A percentile compares a stretch with the other conserved stretches of the same genome.
phyloP scores from a whole-genome alignment of 1,284 basidiomycete species.

The Trametes pubescens region DNA sequence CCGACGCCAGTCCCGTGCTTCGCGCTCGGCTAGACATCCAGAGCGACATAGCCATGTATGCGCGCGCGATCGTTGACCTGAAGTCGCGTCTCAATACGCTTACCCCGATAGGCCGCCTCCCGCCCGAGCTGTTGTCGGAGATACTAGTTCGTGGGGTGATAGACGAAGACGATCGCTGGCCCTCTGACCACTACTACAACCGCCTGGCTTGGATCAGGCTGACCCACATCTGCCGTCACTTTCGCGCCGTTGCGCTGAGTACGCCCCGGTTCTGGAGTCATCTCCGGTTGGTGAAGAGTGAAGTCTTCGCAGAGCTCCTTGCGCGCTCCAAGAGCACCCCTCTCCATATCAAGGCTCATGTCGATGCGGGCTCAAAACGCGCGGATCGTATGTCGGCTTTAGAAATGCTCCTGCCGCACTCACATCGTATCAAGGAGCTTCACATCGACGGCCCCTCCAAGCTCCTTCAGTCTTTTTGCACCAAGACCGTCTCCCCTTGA shows the following conservation, averaged over 20 bases:
- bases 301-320: background rate
- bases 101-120: conserved; percentile 12
- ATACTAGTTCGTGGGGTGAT: background rate
- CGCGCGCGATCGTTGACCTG: background rate
- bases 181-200: background rate
- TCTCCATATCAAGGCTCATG: background rate
- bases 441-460: background rate
- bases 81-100: conserved; percentile 6
- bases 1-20: background rate
- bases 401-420: background rate
- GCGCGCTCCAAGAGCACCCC: background rate
- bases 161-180: background rate
- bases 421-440: background rate
- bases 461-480: background rate
- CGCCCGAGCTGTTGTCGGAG: conserved; percentile 10
- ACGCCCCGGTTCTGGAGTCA: conserved; percentile 2
- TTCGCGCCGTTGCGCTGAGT: background rate
- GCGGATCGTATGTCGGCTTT: background rate
- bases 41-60: background rate
- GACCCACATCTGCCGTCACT: background rate
- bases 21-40: background rate
- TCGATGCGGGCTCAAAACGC: background rate
- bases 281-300: background rate
- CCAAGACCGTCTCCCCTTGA: background rate
- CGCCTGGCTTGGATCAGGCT: background rate